These are phyloP conservation scores for Colletotrichum orchidophilum DNA, from an alignment of 2,329 filamentous ascomycete species.

Conservation along the genomic window DNA sequence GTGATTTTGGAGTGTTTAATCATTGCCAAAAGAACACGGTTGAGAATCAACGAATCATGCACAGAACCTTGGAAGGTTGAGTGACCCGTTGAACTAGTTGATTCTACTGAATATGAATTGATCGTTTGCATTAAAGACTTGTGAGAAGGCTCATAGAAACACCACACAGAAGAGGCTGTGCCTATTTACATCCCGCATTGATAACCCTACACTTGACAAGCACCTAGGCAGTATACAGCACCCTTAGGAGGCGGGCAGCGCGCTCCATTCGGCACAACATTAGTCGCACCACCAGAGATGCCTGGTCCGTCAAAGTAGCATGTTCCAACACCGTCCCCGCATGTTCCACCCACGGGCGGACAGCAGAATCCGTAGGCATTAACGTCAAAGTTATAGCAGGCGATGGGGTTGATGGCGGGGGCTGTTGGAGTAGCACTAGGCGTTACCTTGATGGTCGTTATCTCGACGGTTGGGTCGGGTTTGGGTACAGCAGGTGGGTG, in stretches of 20 bases:
- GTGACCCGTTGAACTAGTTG: too few species aligned
- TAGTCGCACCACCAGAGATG: neutral
- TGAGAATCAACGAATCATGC: too few species aligned
- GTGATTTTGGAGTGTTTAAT: too few species aligned
- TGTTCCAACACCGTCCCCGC: neutral
- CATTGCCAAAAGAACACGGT: too few species aligned
- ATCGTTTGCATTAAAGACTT: neutral
- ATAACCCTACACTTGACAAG: neutral
- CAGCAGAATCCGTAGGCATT: constrained; percentile 9
- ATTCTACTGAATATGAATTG: too few species aligned
- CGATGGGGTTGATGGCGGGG: neutral
- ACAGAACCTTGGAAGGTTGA: too few species aligned
- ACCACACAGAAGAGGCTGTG: neutral
- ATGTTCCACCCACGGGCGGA: neutral
- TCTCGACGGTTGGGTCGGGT: neutral
- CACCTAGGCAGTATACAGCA: neutral
- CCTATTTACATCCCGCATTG: neutral
- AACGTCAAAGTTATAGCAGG: constrained; percentile 11
- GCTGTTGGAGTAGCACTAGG: neutral
- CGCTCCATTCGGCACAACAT: neutral
- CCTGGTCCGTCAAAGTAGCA: constrained; percentile 4
- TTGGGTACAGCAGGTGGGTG: neutral
- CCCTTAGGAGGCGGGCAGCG: neutral
- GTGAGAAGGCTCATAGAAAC: neutral
- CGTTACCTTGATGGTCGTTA: neutral